A percentile compares a stretch with the other conserved stretches of the same genome.
These are phyloP conservation scores for Gracilaria gracilis DNA, from an alignment of 23 red algal genomes.

Conservation along the genomic window DNA sequence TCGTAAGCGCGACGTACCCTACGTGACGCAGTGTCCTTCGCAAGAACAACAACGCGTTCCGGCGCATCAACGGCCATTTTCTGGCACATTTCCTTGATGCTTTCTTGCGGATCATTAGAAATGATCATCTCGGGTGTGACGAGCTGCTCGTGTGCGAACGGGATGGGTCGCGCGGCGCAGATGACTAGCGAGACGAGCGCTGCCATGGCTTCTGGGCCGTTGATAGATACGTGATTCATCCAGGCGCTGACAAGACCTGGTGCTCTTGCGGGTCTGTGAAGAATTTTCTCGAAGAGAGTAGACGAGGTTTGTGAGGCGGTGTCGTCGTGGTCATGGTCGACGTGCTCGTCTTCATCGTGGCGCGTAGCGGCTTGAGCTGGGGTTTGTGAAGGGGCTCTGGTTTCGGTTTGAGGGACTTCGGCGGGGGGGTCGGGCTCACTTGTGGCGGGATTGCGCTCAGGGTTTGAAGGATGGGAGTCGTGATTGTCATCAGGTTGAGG, in stretches of 20 bases:
- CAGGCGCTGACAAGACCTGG: conserved; percentile 42
- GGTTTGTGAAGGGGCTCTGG: background rate
- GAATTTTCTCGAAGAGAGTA: conserved; percentile 6
- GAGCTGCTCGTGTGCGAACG: background rate
- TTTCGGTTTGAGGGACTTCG: background rate
- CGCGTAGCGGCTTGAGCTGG: background rate
- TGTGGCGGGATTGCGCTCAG: background rate
- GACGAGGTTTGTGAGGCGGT: background rate
- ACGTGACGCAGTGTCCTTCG: conserved; percentile 31
- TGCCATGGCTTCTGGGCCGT: conserved; percentile 68
- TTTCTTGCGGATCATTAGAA: conserved; percentile 19
- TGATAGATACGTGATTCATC: conserved; percentile 36
- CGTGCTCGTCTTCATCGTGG: background rate
- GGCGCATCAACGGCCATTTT: conserved; percentile 22
- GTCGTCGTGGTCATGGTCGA: background rate
- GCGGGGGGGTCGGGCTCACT: background rate
- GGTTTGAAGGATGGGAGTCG: background rate
- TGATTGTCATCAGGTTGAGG: background rate
- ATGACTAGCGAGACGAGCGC: conserved; percentile 52
- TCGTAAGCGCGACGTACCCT: conserved; percentile 46
- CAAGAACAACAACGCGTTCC: conserved; percentile 3
- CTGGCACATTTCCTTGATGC: conserved; percentile 8
- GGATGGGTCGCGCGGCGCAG: conserved; percentile 31
- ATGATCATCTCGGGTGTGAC: conserved; percentile 54
- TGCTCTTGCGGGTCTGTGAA: conserved; percentile 19